Percentiles rank a stretch among this genome's conserved stretches.
These are phyloP conservation scores for Botrytis cinerea DNA, from an alignment of 2,329 filamentous ascomycete species.

Conservation along the genomic window DNA sequence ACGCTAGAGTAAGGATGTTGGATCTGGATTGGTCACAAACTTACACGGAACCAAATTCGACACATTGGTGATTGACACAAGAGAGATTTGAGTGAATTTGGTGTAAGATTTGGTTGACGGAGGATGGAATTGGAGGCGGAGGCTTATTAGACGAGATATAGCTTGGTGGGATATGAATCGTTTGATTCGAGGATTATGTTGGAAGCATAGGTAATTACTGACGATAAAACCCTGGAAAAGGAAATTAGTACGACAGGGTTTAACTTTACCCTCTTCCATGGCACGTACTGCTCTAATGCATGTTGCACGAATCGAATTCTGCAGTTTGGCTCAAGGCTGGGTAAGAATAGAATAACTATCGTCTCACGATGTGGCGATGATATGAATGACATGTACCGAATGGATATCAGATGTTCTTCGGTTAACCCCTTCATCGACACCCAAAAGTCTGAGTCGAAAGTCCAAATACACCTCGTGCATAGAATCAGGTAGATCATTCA, in stretches of 20 bases:
- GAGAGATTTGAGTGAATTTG: constrained; percentile 6
- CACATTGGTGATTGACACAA: not conserved
- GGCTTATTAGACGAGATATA: not conserved
- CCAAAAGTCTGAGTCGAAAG: not conserved
- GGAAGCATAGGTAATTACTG: not conserved
- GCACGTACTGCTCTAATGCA: not conserved
- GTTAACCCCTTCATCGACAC: constrained; percentile 4
- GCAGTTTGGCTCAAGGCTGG: not conserved
- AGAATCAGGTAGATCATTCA: not conserved
- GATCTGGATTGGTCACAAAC: not conserved
- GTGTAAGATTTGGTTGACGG: constrained; percentile 4
- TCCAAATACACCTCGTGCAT: not conserved
- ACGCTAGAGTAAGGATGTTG: not conserved
- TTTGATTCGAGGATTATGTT: constrained; percentile 14
- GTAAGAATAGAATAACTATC: not conserved
- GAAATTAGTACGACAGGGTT: constrained; percentile 9
- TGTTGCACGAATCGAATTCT: not conserved
- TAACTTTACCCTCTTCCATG: not conserved
- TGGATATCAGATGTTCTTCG: not conserved
- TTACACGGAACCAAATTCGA: not conserved
- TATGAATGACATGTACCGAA: not conserved
- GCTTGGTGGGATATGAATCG: not conserved
- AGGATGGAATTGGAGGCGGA: not conserved
- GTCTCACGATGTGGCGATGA: not conserved
- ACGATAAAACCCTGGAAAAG: constrained; percentile 9